Evolutionary conservation across 2,329 filamentous ascomycete genomes (phyloP), one percentile per base, ranked within the genome.

Genomic region (Alternaria novae-zelandiae): DNA sequence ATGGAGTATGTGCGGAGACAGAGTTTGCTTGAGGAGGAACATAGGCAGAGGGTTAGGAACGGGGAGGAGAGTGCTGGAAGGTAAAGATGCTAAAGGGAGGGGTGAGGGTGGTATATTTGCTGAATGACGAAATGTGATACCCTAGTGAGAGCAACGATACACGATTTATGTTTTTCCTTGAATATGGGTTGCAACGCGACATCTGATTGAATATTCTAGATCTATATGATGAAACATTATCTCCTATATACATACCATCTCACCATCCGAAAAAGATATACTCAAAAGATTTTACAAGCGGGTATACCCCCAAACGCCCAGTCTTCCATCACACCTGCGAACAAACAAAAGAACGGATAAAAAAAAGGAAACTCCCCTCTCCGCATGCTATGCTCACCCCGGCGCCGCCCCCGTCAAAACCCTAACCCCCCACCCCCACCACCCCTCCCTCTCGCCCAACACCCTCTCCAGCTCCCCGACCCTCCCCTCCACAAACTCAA

Each of bases 1-100:
- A 78, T 94, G 75, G 90, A 93, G 71, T 93, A 92, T 77, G 86
- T 93, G 44, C 91, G 90, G 83, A 91, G 89, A 82, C 90, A 94
- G 81, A 93, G 90, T 76, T 75, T 93, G 45, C 84, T 87, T 0
- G 92, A 95, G 79, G 89, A 73, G 45, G 54, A 75, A 59, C 72
- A 74, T 62, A 60, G 71, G 43, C 57, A 47, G 58, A 66, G 63
- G 41, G n/a, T 28, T 28, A 28, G n/a, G 6, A 20, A 17, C 28
- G 25, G 25, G 28, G 46, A 13, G 4, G 46, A 23, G n/a, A 50
- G 25, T 13, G 46, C 46, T 20, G 46, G 25, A 12, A 28, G 25
- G 46, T 50, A 30, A 15, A 15, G 17, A 50, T 50, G n/a, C 15
- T 26, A 6, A n/a, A 28, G 15, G 23, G n/a, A 10, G 3, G 46